Base-by-base conservation (phyloP, 1,139 yeast genomes). In the Kluyveromyces sp. region DNA sequence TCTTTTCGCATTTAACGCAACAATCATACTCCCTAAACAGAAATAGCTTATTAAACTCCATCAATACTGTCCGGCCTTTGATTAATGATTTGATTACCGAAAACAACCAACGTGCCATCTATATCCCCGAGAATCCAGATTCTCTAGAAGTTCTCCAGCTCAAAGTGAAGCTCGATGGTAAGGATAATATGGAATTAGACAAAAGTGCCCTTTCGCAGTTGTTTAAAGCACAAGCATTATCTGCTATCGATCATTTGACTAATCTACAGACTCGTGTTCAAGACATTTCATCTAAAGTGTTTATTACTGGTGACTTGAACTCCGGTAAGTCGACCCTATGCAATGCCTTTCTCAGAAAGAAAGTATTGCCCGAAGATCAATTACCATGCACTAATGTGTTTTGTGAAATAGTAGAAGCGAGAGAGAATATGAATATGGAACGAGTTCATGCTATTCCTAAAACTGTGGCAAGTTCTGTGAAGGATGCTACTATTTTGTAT, bases 351-450 rank as follows among this genome's bases (percentile, higher is more conserved):
- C 69, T 94, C 52, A 74, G 94, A 54, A 75, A 95, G 50, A 78
- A 79, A 46, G 67, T 94, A 1, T 70, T 92, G 43, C 98, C 99
- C 0, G 96, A 86, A 57, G 99, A 94, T 65, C 98, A 94, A 61
- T 96, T 94, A 60, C 99, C 99, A 1, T 90, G 97, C 58, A 94
- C 99, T 0, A 83, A 88, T 48, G 97, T 94, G 1, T 94, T 94
- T 60, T 90, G 97, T 64, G 98, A 94, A 66, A 94, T 94, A 3
- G 72, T 87, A 25, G 97, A 92, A 63, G 88, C 92, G 7, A 72
- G 78, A 39, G 89, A 82, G 46, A 92, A 92, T 60, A 69, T 73
- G 41, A 78, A 83, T 15, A 60, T 79, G 15, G 97, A 92, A 64
- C 96, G 90, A 61, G 97, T 92, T 0, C 98, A 94, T 64, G 97